A percentile compares a stretch with the other conserved stretches of the same genome.
These are phyloP conservation scores for Salvia sclarea DNA, from an alignment of 305 asterid genomes.

Conservation along the genomic window DNA sequence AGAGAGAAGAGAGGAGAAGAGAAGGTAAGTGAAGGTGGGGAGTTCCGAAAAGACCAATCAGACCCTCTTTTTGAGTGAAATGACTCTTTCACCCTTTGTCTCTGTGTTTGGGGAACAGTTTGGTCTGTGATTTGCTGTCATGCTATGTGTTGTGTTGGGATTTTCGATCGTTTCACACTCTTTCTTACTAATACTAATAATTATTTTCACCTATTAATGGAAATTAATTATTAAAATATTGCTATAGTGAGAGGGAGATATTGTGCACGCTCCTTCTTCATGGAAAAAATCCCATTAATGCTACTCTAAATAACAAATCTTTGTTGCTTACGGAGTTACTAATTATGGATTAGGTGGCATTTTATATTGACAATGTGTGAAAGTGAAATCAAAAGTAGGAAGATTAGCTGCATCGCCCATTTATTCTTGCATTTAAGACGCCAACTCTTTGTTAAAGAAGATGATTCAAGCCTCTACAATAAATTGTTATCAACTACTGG, in stretches of 20 bases:
- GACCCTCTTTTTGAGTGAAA: constrained; percentile 25
- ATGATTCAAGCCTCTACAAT: no score
- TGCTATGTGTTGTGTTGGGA: constrained; percentile 15
- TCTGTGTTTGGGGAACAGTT: constrained; percentile 26
- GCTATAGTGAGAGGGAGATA: no score
- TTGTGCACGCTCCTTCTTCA: no score
- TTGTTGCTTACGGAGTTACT: neutral
- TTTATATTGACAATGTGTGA: neutral
- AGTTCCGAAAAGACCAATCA: constrained; percentile 39
- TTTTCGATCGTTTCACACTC: neutral
- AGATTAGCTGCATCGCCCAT: neutral
- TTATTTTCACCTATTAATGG: no score
- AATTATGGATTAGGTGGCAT: neutral
- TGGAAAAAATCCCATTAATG: no score
- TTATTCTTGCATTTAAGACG: neutral
- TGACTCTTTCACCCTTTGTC: constrained; percentile 42
- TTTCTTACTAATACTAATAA: no score
- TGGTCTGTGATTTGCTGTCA: constrained; percentile 34
- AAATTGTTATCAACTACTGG: no score
- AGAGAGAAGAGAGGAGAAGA: neutral
- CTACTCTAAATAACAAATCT: no score
- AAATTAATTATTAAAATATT: no score
- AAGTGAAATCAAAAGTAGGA: no score
- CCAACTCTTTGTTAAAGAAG: no score
- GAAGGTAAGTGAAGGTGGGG: neutral